Evolutionary conservation across 106 monocot species (phyloP).

Genomic region (Agapanthus africanus): DNA sequence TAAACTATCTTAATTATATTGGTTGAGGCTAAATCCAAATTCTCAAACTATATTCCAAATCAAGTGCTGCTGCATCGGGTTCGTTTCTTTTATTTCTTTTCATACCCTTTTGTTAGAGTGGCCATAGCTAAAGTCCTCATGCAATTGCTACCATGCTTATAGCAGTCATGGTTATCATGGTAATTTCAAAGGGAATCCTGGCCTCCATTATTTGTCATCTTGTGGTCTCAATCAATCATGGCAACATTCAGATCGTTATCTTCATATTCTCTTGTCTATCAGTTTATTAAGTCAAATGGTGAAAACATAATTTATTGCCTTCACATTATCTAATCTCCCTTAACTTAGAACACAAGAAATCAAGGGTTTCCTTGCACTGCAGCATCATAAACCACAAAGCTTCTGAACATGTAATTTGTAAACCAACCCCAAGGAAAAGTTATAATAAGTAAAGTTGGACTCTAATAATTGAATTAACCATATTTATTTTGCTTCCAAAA

Average conservation of each 20-base stretch:
- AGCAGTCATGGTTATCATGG: not conserved
- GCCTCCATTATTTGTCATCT: not conserved
- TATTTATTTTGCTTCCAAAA: not conserved
- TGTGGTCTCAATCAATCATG: constrained; percentile 4
- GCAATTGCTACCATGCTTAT: not conserved
- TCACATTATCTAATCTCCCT: not conserved
- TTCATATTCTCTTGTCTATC: not conserved
- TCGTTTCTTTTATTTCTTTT: constrained; percentile 1
- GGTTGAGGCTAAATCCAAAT: not conserved
- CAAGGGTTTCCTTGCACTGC: not conserved
- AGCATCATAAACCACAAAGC: not conserved
- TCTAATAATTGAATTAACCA: not conserved
- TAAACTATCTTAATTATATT: not conserved
- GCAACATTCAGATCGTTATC: not conserved
- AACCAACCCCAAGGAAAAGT: not conserved
- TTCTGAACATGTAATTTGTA: not conserved
- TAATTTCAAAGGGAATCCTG: not conserved
- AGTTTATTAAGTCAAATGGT: not conserved
- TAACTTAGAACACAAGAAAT: not conserved
- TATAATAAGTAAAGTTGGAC: not conserved
- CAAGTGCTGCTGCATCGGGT: not conserved
- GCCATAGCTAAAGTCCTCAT: not conserved
- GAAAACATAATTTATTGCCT: constrained; percentile 3
- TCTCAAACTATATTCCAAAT: not conserved
- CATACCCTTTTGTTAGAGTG: not conserved